Evolutionary conservation across 2,329 filamentous ascomycete species (phyloP), one percentile per base, ranked within the genome.

Genomic region (Pyrenophora tritici-repentis): DNA sequence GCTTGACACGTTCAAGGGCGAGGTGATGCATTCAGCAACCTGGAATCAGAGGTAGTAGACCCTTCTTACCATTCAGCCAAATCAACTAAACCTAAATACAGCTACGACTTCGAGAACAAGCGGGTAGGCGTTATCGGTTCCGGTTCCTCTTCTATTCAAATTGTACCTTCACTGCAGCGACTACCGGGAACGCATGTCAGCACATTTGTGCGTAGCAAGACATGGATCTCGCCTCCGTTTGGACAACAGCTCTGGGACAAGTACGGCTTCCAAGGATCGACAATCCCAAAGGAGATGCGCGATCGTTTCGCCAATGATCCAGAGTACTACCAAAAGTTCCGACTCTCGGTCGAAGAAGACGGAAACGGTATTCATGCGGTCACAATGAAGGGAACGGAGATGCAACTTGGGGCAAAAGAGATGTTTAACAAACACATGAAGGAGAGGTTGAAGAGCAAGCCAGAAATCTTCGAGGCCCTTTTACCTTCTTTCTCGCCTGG

Each of bases 401-500:
- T 76, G 50, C 74, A 77, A 47, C 55, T 56, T 6, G 70, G 63
- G 1, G 73, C 71, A 6, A 71, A 72, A 47, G 52, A 67, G 8
- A 56, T 62, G 39, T 78, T 77, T 56, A 67, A 74, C 33, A 50
- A 74, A n/a, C 61, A 71, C 40, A 79, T 79, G 77, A 69, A 67
- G 43, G 50, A 68, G 16, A 58, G 73, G 8, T 60, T 79, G 4
- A 61, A 62, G 34, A 65, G 59, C 45, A 67, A 68, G 17, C 75
- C 75, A 0, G 67, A 78, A 9, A 73, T 77, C 43, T 74, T 73
- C 52, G 70, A 76, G 13, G 64, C 68, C 31, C 61, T 79, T 2
- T 66, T 76, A 13, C 78, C 78, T 0, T 63, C 62, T 4, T 80
- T 78, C 53, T 68, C 75, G 0, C 74, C 74, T 6, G 79, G 79